Base-by-base conservation (phyloP, 2,329 filamentous ascomycete species). In the Pyrenophora tritici-repentis region DNA sequence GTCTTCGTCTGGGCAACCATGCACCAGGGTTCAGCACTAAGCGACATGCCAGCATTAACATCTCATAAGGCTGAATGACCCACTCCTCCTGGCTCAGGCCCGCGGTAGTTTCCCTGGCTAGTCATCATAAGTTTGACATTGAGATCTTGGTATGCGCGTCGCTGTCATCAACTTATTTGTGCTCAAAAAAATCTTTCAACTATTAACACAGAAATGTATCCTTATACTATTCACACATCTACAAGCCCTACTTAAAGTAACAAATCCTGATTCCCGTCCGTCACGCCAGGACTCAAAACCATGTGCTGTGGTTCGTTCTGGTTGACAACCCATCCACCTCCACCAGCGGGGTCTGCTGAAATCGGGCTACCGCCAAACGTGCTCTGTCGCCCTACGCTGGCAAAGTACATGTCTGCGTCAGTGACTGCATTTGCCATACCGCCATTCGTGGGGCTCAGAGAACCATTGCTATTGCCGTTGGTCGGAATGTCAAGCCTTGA, bases 381-480 rank as follows among this genome's bases (percentile, higher is more conserved):
- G 34, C 70, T 72, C 42, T 73, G 68, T 8, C 71, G 51, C 0
- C 69, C 70, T 2, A 73, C 68, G 37, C 86, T 88, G 13, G 89
- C 86, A 74, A 97, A 97, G 75, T 96, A 97, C 13, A 87, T 85
- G 67, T 97, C 93, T 8, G 92, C 93, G 47, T 94, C 91, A 65
- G 82, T 89, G 31, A 95, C 86, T 1, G 91, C 91, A 20, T 86
- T 84, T 3, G 84, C 81, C 50, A 91, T 79, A 65, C 87, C 82
- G 20, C 67, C 69, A 34, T 69, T 68, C 0, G 56, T 60, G 7
- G 55, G 55, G 12, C 50, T 62, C 6, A 63, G 42, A 3, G 26
- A 29, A 4, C 26, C 26, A 29, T 47, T 42, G 2, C 64, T 63
- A 38, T 68, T 66, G 8, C 65, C 67, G 14, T 68, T 70, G 1